Evolutionary conservation across 1,284 basidiomycete species (phyloP), one percentile per base, ranked within the genome.

Genomic region (Xanthoconium separans): DNA sequence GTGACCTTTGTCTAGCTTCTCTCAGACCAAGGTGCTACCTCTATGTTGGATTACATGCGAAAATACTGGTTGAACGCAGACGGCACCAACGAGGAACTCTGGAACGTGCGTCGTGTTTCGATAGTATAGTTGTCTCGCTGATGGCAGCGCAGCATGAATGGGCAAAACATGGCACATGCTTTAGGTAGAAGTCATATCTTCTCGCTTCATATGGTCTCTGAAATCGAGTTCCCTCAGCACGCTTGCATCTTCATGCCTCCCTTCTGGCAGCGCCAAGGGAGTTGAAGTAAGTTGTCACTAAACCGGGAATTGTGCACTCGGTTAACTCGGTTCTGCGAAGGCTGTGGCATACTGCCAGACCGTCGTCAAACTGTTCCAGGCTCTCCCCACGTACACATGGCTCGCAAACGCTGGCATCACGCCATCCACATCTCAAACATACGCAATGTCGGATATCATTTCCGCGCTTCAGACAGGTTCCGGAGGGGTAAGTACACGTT

Each of bases 161-260:
- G 87, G 59, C 73, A 29, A 81, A 73, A 22, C 89, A 91, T 62
- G 89, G 89, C n/a, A 91, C 89, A 2, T 91, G 89, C 69, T 81
- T 80, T 69, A 84, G 82, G 82, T 82, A 58, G 18, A 22, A 45
- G 12, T 54, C 15, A 29, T 24, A 16, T 27, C 4, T n/a, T 40
- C 39, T 31, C 30, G 36, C 24, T 29, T 3, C 24, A 22, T 54
- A 15, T 27, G 13, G 12, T 45, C 27, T 34, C 42, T 58, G 31
- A 64, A 53, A n/a, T 27, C 52, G 33, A 49, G 29, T 41, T 31
- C 22, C 41, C 11, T 48, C 34, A 88, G 85, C 63, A 90, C 87
- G 2, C 77, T 91, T 37, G 60, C 78, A 55, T 66, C 80, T 2
- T 70, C 70, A 31, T 91, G 89, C 65, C 73, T 90, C 51, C 82